Base-by-base conservation (phyloP, 495 filamentous ascomycete genomes). In the Cercophora newfieldiana region DNA sequence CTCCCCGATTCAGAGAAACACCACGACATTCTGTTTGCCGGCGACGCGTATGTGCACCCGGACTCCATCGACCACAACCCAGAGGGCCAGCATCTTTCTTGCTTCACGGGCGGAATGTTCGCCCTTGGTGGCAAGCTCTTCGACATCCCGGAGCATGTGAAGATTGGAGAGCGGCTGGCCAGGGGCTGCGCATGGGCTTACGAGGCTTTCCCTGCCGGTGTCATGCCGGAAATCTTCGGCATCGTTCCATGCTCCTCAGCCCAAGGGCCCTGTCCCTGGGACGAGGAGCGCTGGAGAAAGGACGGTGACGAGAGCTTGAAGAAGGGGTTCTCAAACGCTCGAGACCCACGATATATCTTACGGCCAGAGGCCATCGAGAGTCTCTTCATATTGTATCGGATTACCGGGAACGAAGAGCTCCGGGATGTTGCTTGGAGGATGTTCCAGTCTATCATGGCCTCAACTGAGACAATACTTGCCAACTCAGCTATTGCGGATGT, bases 181-280 rank as follows among this genome's bases (percentile, higher is more conserved):
- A 90, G 94, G 62, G 94, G 93, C 21, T 97, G 93, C 69, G 87
- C 93, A 16, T 97, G 91, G 93, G 87, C 91, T 0, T 97, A 97
- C 71, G 82, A 88, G 59, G 82, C 86, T 12, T 92, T 92, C 31
- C 81, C 85, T 14, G 88, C 89, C 0, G 93, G 94, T 10, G 89
- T 97, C 67, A 95, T 95, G 92, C 93, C 94, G 1, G 94, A 97
- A 76, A 78, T 77, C 14, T 93, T 91, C 72, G 66, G 74, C 21
- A 74, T 88, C 25, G 66, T 88, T 3, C 75, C 83, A 3, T 97
- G 93, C 71, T 76, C 82, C 30, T 63, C 68, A 1, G 56, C 66
- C 22, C 69, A 68, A 7, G 64, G 64, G 37, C 31, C 62, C 3
- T 81, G 79, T 59, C 18, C 30, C 7, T 80, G 78, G 78, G 69